Evolutionary conservation across 331 rosid species (phyloP).

Genomic region (Arachis monticola): DNA sequence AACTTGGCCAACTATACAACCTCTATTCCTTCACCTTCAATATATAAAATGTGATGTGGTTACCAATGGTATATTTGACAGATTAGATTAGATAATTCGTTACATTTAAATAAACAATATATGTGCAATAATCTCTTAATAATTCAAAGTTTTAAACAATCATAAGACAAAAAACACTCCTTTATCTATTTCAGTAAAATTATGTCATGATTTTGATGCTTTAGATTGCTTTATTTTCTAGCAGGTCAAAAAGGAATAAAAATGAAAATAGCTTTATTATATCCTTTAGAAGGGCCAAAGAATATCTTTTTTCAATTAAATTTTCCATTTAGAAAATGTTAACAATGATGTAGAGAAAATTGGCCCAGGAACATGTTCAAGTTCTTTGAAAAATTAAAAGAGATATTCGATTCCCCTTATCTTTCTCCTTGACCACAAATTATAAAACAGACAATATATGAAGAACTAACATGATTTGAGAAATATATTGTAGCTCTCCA

Average conservation of each 20-base stretch:
- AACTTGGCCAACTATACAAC: too few relatives aligned
- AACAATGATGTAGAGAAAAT: background rate
- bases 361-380: background rate
- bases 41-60: too few relatives aligned
- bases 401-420: background rate
- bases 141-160: too few relatives aligned
- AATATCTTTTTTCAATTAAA: too few relatives aligned
- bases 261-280: background rate
- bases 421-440: background rate
- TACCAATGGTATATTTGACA: too few relatives aligned
- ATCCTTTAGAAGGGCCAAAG: background rate
- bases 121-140: too few relatives aligned
- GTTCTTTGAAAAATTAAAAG: background rate
- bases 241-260: background rate
- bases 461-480: background rate
- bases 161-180: too few relatives aligned
- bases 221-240: background rate
- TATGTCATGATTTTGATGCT: slow-evolving; percentile 4
- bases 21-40: too few relatives aligned
- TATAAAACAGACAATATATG: background rate
- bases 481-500: slow-evolving; percentile 6
- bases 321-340: background rate
- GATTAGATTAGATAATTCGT: too few relatives aligned
- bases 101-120: too few relatives aligned
- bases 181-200: too few relatives aligned